Percentiles rank a stretch among this genome's conserved stretches.
Evolutionary conservation across 306 rosid genomes (phyloP).

Genomic region (Pachyrhizus erosus): DNA sequence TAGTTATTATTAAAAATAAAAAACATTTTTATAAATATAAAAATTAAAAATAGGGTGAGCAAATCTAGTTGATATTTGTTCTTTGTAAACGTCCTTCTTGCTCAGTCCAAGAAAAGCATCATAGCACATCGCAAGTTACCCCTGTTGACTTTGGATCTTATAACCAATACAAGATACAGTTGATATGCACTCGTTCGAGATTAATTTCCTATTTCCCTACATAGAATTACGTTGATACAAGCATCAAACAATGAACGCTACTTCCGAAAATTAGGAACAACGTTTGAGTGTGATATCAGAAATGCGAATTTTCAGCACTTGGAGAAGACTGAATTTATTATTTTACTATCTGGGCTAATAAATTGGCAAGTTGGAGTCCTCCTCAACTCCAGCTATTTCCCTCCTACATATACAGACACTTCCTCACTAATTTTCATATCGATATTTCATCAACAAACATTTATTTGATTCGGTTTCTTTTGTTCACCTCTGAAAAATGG

Average conservation of each 20-base stretch:
- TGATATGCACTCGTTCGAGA: background rate
- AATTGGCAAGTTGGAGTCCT: background rate
- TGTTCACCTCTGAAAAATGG: background rate
- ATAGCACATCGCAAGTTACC: background rate
- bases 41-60: no score
- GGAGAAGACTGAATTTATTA: background rate
- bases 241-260: background rate
- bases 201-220: background rate
- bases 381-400: background rate
- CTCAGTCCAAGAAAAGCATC: no score
- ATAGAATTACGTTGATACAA: background rate
- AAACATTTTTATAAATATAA: no score
- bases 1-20: no score
- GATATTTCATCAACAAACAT: background rate
- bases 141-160: background rate
- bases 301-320: background rate
- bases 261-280: background rate
- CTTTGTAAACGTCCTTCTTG: no score
- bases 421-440: background rate
- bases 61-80: no score
- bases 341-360: background rate
- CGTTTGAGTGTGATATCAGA: background rate
- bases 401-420: conserved; percentile 22
- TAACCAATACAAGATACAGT: background rate
- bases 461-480: background rate